Conservation (phyloP, 2,329 filamentous ascomycete species). For the Fusarium nurragi region DNA sequence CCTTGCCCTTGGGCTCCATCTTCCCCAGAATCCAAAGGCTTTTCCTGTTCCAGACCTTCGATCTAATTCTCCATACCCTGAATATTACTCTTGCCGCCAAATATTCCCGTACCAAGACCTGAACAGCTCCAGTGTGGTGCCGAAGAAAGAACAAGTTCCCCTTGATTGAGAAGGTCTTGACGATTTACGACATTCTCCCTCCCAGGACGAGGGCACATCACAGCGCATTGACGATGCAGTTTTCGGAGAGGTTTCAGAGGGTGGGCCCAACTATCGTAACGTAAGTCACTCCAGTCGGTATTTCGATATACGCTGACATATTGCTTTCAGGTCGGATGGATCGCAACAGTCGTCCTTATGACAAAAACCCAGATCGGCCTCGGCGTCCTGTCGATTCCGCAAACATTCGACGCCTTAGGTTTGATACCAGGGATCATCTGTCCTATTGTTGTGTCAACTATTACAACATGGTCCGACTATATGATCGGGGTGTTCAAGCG, state of each 20-base stretch:
- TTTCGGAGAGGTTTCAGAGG: slow-evolving; percentile 18
- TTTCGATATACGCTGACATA: not conserved
- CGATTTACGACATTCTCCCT: not conserved
- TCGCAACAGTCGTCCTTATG: slow-evolving; percentile 56
- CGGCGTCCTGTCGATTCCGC: slow-evolving; percentile 59
- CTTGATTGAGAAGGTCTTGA: slow-evolving; percentile 4
- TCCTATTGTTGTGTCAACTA: slow-evolving; percentile 51
- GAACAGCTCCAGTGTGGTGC: not conserved
- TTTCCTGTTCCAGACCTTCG: not conserved
- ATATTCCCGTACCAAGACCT: not conserved
- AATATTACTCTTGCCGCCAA: not conserved
- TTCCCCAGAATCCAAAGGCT: slow-evolving; percentile 23
- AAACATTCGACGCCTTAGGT: slow-evolving; percentile 56
- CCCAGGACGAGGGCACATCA: slow-evolving; percentile 1
- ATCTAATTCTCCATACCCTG: not conserved
- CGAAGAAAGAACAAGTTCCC: slow-evolving; percentile 20
- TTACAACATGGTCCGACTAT: slow-evolving; percentile 47
- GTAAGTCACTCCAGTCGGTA: not conserved
- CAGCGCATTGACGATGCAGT: slow-evolving; percentile 13
- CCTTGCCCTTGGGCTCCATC: slow-evolving; percentile 8
- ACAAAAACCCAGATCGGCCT: slow-evolving; percentile 59
- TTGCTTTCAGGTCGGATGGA: slow-evolving; percentile 52
- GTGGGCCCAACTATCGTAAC: slow-evolving; percentile 20
- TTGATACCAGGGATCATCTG: slow-evolving; percentile 58
- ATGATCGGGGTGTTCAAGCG: slow-evolving; percentile 62